Evolutionary conservation across 208 protist genomes (phyloP), one percentile per base, ranked within the genome.

Genomic region (Trypanosoma lewisi): DNA sequence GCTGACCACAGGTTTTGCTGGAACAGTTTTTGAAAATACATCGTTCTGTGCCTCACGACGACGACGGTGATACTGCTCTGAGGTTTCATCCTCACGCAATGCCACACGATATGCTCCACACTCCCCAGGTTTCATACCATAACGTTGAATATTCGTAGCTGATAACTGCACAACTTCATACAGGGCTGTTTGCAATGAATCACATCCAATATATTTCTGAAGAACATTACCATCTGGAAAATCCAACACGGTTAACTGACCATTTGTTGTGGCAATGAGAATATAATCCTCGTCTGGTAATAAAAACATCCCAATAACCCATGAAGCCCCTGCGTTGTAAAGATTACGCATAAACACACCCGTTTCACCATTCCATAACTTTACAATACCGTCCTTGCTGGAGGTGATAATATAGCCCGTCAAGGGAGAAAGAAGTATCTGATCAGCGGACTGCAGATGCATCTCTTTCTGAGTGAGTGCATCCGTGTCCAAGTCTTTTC

Each of bases 201-300:
- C 70, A 63, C 89, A 95, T 56, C 89, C 89, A 27, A 82, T 73
- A 66, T 83, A 79, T 70, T 95, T 95, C 62, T 89, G 77, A 19
- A 91, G 56, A 16, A 92, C 76, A 16, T 76, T 69, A 11, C 79
- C 75, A 2, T 65, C 58, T 6, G 85, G 76, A 34, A 91, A 83
- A 53, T 92, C 85, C 41, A 92, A 45, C 14, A 95, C 58, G n/a
- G 89, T 95, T 48, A 95, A 69, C 77, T 95, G 83, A 12, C 77
- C 79, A 52, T 91, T 82, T 65, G 69, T 87, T 28, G 85, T 92
- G 3, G 82, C 82, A 34, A 95, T 80, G 34, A 95, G 47, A 42
- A 95, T 75, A 54, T 83, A 89, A 59, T 85, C 77, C 17, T 87
- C 85, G 25, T 85, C 73, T 30, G 81, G 81, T 17, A 95, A 42